Conservation (phyloP, 2,329 filamentous ascomycete genomes). For the Conoideocrella luteorostrata region DNA sequence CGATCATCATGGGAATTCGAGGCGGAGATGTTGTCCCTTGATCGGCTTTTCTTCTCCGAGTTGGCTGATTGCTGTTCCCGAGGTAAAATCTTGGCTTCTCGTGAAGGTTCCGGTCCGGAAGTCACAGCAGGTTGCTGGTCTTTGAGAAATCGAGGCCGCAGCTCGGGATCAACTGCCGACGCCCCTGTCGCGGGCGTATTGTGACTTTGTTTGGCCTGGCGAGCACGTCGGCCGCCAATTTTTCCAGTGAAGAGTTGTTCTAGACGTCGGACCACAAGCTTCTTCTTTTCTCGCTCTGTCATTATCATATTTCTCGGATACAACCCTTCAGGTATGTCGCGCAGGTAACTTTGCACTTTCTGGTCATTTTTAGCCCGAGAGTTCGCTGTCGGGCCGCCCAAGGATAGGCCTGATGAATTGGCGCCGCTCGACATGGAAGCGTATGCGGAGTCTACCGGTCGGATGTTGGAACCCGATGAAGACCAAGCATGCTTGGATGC, state of each 20-base stretch:
- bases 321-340: slow-evolving; percentile 65
- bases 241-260: slow-evolving; percentile 81
- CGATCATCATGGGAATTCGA: slow-evolving; percentile 44
- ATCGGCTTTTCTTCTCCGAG: slow-evolving; percentile 32
- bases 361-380: slow-evolving; percentile 40
- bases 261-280: slow-evolving; percentile 65
- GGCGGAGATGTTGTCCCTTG: slow-evolving; percentile 36
- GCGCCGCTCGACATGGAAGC: slow-evolving; percentile 58
- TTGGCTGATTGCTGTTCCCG: slow-evolving; percentile 21
- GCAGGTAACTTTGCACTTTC: slow-evolving; percentile 63
- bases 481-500: slow-evolving; percentile 46
- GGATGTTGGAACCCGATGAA: slow-evolving; percentile 45
- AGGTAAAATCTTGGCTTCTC: slow-evolving; percentile 44
- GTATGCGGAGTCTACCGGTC: slow-evolving; percentile 56
- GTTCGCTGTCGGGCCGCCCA: slow-evolving; percentile 29
- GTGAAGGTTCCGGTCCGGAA: slow-evolving; percentile 25
- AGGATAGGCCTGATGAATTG: slow-evolving; percentile 35
- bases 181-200: slow-evolving; percentile 11
- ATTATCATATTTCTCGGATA: slow-evolving; percentile 55
- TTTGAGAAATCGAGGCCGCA: slow-evolving; percentile 17
- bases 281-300: slow-evolving; percentile 70
- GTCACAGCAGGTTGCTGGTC: slow-evolving; percentile 27
- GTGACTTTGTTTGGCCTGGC: slow-evolving; percentile 17
- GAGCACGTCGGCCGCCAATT: slow-evolving; percentile 35
- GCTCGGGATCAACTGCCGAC: slow-evolving; percentile 20